Conservation (phyloP, 2,329 filamentous ascomycete genomes). For the Cladosporium sp. region DNA sequence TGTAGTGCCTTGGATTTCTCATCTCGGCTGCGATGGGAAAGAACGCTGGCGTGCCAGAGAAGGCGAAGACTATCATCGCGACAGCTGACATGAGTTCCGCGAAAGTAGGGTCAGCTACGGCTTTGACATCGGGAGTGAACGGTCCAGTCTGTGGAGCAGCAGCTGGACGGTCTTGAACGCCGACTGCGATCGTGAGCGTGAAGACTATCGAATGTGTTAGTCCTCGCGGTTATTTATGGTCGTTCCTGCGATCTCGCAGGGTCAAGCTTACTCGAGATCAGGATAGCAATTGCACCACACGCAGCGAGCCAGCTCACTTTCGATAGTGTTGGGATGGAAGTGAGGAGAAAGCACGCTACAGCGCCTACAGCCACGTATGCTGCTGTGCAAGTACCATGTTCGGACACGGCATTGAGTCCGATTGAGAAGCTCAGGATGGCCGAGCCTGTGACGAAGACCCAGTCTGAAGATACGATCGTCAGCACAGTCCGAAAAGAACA, state of each 20-base stretch:
- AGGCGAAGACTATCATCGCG: slow-evolving; percentile 62
- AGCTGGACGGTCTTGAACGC: slow-evolving; percentile 59
- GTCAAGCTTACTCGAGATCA: slow-evolving; percentile 35
- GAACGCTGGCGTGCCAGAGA: slow-evolving; percentile 63
- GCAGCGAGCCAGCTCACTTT: slow-evolving; percentile 62
- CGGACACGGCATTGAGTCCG: slow-evolving; percentile 61
- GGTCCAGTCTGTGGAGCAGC: slow-evolving; percentile 61
- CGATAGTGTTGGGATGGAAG: slow-evolving; percentile 17
- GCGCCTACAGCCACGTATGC: slow-evolving; percentile 43
- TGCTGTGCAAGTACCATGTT: slow-evolving; percentile 61
- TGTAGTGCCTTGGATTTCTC: slow-evolving; percentile 60
- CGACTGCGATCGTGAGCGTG: slow-evolving; percentile 54
- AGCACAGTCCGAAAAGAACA: not conserved
- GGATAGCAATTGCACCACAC: slow-evolving; percentile 61
- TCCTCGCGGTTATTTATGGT: not conserved
- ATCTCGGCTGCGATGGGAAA: slow-evolving; percentile 68
- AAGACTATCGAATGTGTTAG: slow-evolving; percentile 40
- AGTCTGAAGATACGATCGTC: slow-evolving; percentile 51
- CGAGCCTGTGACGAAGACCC: slow-evolving; percentile 58
- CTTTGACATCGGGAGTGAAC: slow-evolving; percentile 61
- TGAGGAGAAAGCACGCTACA: not conserved
- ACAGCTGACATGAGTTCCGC: slow-evolving; percentile 58
- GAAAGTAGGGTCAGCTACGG: slow-evolving; percentile 60
- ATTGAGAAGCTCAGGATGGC: slow-evolving; percentile 63
- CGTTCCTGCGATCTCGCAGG: not conserved